These are phyloP conservation scores for Ophiosphaerella korrae DNA, from an alignment of 2,329 filamentous ascomycete genomes.

Conservation along the genomic window DNA sequence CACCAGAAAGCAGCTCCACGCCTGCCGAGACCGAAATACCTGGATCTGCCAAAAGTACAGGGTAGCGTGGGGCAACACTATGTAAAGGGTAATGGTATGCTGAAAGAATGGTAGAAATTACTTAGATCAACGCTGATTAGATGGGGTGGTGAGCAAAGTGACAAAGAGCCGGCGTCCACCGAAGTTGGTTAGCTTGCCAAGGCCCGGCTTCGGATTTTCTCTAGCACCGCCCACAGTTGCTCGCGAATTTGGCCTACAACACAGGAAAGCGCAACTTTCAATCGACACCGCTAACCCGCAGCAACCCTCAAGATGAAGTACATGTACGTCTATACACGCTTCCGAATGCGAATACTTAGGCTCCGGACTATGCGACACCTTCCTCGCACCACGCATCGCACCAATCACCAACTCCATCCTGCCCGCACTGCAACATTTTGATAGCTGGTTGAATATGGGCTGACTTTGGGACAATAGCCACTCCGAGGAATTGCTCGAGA, in stretches of 20 bases:
- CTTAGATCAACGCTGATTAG: not conserved
- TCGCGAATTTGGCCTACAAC: constrained; percentile 15
- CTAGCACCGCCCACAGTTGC: constrained; percentile 16
- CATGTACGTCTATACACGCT: constrained; percentile 61
- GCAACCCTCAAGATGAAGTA: constrained; percentile 87
- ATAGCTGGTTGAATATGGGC: constrained; percentile 23
- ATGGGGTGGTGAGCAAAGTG: not conserved
- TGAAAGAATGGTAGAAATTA: too few species aligned
- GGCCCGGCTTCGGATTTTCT: constrained; percentile 15
- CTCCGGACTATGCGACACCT: constrained; percentile 18
- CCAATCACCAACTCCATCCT: constrained; percentile 12
- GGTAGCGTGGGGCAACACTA: too few species aligned
- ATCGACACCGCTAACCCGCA: constrained; percentile 42
- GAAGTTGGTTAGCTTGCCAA: not conserved
- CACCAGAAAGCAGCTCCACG: too few species aligned
- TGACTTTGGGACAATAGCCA: constrained; percentile 59
- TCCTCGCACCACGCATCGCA: constrained; percentile 16
- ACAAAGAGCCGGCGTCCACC: not conserved
- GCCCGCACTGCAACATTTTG: constrained; percentile 15
- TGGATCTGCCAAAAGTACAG: too few species aligned
- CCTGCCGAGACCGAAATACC: too few species aligned
- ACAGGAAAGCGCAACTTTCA: constrained; percentile 19
- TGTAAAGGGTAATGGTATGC: too few species aligned
- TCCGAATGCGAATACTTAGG: constrained; percentile 8
- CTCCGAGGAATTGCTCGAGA: constrained; percentile 91